These are phyloP conservation scores for Yamadazyma akitaensis DNA, from an alignment of 805 yeast species.

Conservation along the genomic window DNA sequence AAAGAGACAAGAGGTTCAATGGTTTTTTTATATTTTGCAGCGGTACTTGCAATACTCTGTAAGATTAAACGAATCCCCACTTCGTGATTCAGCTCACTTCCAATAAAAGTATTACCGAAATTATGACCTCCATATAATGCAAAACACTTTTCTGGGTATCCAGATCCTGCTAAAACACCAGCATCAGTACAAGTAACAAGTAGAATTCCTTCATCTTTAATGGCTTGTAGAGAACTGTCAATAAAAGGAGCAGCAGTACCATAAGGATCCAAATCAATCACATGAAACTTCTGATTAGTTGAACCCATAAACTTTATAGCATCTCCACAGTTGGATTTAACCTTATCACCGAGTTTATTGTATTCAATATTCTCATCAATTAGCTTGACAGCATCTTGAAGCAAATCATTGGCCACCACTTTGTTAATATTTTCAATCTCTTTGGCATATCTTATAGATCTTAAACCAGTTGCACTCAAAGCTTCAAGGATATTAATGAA, in stretches of 20 bases:
- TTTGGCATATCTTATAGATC: constrained; percentile 90
- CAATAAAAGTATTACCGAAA: constrained; percentile 52
- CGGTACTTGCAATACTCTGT: constrained; percentile 70
- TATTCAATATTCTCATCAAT: constrained; percentile 68
- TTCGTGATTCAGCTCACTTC: constrained; percentile 82
- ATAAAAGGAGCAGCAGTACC: constrained; percentile 97
- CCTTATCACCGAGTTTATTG: constrained; percentile 57
- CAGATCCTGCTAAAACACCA: constrained; percentile 92
- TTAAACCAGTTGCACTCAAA: constrained; percentile 87
- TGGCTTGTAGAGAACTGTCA: constrained; percentile 82
- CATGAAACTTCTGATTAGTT: constrained; percentile 58
- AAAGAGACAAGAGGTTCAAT: constrained; percentile 84
- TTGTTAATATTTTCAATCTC: constrained; percentile 76
- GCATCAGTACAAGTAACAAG: constrained; percentile 95
- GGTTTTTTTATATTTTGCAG: constrained; percentile 83
- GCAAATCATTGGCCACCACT: constrained; percentile 86
- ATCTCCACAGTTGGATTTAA: constrained; percentile 75
- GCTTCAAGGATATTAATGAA: constrained; percentile 79
- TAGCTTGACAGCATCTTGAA: constrained; percentile 79
- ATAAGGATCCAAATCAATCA: constrained; percentile 93
- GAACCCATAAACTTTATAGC: constrained; percentile 78
- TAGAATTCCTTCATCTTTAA: constrained; percentile 81
- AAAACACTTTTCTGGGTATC: constrained; percentile 95
- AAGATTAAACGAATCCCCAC: constrained; percentile 85
- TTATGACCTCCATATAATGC: constrained; percentile 93